phyloP scores from a whole-genome alignment of 768 basidiomycete genomes.

The Suillus discolor region DNA sequence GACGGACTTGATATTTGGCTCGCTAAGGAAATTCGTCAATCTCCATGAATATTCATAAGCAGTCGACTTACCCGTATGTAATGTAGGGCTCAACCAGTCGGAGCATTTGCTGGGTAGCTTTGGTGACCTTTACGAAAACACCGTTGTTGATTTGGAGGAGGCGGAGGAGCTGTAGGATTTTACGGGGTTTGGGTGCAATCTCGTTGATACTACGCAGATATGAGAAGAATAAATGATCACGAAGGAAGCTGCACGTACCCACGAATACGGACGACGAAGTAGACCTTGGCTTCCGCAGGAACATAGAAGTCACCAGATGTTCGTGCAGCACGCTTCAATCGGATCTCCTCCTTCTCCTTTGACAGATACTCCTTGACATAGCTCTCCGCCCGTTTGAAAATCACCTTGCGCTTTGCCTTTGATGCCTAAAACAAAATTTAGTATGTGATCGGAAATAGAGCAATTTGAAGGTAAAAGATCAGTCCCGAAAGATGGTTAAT shows the following conservation, averaged over 20 bases:
- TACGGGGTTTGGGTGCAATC: constrained; percentile 98
- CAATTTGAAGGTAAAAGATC: constrained; percentile 28
- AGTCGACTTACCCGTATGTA: constrained; percentile 80
- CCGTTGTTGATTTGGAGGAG: constrained; percentile 99
- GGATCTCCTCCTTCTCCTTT: constrained; percentile 95
- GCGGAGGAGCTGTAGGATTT: constrained; percentile 98
- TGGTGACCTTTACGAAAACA: constrained; percentile 96
- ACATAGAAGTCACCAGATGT: constrained; percentile 96
- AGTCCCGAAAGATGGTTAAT: constrained; percentile 88
- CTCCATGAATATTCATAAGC: background rate
- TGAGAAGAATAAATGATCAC: constrained; percentile 15
- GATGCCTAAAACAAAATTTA: constrained; percentile 55
- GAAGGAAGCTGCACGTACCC: constrained; percentile 60
- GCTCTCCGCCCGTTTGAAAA: constrained; percentile 98
- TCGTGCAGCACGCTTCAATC: constrained; percentile 91
- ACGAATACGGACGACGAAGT: constrained; percentile 96
- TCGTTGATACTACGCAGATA: constrained; percentile 85
- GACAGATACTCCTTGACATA: constrained; percentile 96
- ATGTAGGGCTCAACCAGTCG: constrained; percentile 97
- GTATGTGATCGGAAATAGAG: background rate
- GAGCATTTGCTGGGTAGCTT: constrained; percentile 97
- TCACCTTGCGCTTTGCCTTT: constrained; percentile 91
- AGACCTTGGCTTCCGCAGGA: constrained; percentile 93
- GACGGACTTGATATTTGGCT: constrained; percentile 95
- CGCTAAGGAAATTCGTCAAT: constrained; percentile 47